phyloP scores from a whole-genome alignment of 257 asterid species.

The Gentiana straminea region DNA sequence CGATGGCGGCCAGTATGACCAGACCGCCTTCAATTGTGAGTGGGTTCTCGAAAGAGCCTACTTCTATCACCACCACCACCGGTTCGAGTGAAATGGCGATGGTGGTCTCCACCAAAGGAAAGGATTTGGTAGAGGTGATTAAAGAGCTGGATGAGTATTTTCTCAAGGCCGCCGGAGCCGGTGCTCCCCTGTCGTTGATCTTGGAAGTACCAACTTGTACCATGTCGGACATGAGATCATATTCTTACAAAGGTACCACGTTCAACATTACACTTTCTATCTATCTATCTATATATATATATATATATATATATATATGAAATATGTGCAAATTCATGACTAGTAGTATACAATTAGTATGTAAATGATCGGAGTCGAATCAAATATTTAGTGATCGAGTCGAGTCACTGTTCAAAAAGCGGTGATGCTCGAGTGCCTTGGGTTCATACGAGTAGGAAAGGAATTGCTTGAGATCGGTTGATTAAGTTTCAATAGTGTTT shows the following conservation, averaged over 20 bases:
- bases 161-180: constrained; percentile 79
- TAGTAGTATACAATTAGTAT: too few relatives aligned
- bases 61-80: constrained; percentile 36
- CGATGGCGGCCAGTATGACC: constrained; percentile 38
- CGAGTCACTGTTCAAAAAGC: too few relatives aligned
- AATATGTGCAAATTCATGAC: constrained; percentile 2
- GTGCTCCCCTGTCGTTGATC: constrained; percentile 56
- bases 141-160: constrained; percentile 83
- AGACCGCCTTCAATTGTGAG: constrained; percentile 54
- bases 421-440: too few relatives aligned
- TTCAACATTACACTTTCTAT: constrained; percentile 2
- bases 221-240: constrained; percentile 47
- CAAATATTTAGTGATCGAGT: too few relatives aligned
- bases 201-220: constrained; percentile 67
- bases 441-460: too few relatives aligned
- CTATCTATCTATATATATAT: too few relatives aligned
- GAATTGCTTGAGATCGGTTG: too few relatives aligned
- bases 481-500: too few relatives aligned
- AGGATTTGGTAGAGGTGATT: constrained; percentile 75
- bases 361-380: too few relatives aligned
- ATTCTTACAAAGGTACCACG: background rate
- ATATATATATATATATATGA: too few relatives aligned
- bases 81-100: constrained; percentile 58
- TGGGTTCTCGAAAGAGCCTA: constrained; percentile 29
- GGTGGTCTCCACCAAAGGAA: constrained; percentile 68